Base-by-base conservation (phyloP, 2,329 filamentous ascomycete species). In the Ophiostoma himal-ulmi region DNA sequence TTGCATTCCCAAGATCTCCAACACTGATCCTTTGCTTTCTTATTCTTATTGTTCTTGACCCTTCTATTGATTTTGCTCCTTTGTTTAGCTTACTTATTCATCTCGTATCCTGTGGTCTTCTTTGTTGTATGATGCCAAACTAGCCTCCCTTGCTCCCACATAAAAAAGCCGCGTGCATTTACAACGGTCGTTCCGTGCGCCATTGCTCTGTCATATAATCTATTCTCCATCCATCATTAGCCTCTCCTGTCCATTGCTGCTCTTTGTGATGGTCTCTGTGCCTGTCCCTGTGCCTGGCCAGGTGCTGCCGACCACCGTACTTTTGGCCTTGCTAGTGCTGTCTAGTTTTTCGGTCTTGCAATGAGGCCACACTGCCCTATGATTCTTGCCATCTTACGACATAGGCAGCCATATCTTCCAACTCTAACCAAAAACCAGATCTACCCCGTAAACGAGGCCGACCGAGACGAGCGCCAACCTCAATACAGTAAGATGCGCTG, bases 381-480 rank as follows among this genome's bases (percentile, higher is more conserved):
- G 44, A 7, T 20, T n/a, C 41, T 48, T 48, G 10, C 37, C 30
- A 30, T 39, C 37, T 39, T 39, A 39, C 37, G 11, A 11, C 11
- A 13, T 37, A 37, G 36, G 36, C 36, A 37, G 7, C 2, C 10
- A 11, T 39, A 39, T 39, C 37, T 39, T 30, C 4, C 30, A 30
- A 30, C 30, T 30, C 30, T 30, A 30, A 30, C 30, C 30, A 30
- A 30, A 30, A 39, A 39, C 37, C 52, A 26, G 26, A 11, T 54
- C 14, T 26, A 26, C 52, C 10, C 14, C 52, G n/a, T 57, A 22
- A 57, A 57, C 22, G 22, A 57, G 52, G 52, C 26, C n/a, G n/a
- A 22, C n/a, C 52, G 52, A 57, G 22, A 57, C 52, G n/a, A 57
- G 52, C 52, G 52, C 52, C 52, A 57, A 57, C n/a, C 52, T 13